Percentiles rank a stretch among this genome's conserved stretches.
These are phyloP conservation scores for Beauveria varroae DNA, from an alignment of 2,329 filamentous ascomycete species.

Conservation along the genomic window DNA sequence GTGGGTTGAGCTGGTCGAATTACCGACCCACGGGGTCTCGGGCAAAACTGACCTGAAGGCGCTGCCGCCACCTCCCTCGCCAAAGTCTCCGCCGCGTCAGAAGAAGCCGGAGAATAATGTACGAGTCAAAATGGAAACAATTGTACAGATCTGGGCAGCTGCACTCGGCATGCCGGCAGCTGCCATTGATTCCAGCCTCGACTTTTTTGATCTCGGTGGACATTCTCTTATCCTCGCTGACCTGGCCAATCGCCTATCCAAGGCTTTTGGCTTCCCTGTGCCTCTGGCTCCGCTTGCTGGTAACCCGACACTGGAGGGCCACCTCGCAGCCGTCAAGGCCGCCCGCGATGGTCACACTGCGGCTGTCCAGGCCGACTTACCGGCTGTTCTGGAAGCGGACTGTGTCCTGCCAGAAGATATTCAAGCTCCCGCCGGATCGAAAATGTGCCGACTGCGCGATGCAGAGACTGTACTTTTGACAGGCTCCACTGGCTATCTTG, in stretches of 20 bases:
- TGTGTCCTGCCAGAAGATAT: slow-evolving; percentile 64
- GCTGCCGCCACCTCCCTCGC: slow-evolving; percentile 56
- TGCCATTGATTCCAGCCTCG: slow-evolving; percentile 61
- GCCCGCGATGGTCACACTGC: slow-evolving; percentile 66
- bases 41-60: slow-evolving; percentile 70
- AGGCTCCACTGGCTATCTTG: slow-evolving; percentile 68
- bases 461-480: slow-evolving; percentile 65
- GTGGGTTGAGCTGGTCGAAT: slow-evolving; percentile 64
- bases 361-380: slow-evolving; percentile 67
- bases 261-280: slow-evolving; percentile 64
- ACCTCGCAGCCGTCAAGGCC: slow-evolving; percentile 62
- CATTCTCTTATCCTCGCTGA: slow-evolving; percentile 74
- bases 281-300: slow-evolving; percentile 65
- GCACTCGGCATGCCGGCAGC: slow-evolving; percentile 57
- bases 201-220: slow-evolving; percentile 75
- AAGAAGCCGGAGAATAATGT: slow-evolving; percentile 47
- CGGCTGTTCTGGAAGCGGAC: slow-evolving; percentile 60
- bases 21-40: slow-evolving; percentile 72
- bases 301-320: slow-evolving; percentile 63
- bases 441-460: slow-evolving; percentile 52
- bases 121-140: slow-evolving; percentile 57
- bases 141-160: slow-evolving; percentile 65
- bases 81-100: slow-evolving; percentile 34
- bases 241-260: slow-evolving; percentile 61
- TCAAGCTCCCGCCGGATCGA: slow-evolving; percentile 39